These are phyloP conservation scores for Capronia coronata DNA, from an alignment of 2,329 filamentous ascomycete species.

Conservation along the genomic window DNA sequence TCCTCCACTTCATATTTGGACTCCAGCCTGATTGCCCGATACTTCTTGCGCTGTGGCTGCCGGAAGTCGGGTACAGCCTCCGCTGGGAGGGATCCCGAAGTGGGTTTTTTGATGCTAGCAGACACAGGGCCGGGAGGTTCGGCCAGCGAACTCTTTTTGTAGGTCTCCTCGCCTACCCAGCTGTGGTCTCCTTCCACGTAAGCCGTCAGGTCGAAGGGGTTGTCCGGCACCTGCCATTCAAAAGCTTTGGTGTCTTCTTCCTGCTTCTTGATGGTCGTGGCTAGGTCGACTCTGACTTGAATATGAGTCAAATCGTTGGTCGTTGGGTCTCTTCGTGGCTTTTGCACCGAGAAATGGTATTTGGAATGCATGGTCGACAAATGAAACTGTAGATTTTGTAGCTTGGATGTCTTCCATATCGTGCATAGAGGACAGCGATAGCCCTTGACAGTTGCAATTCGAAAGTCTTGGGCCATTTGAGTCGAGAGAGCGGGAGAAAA, in stretches of 20 bases:
- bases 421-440: slow-evolving; percentile 25
- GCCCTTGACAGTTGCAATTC: slow-evolving; percentile 16
- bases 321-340: slow-evolving; percentile 3
- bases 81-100: slow-evolving; percentile 11
- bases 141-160: background rate
- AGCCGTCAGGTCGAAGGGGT: slow-evolving; percentile 24
- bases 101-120: background rate
- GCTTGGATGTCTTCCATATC: slow-evolving; percentile 6
- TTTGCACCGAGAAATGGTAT: slow-evolving; percentile 21
- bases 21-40: slow-evolving; percentile 13
- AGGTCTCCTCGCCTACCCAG: slow-evolving; percentile 13
- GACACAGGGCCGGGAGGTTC: background rate
- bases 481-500: slow-evolving; percentile 1
- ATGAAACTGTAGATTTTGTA: slow-evolving; percentile 26
- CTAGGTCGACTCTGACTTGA: slow-evolving; percentile 18
- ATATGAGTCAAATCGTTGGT: slow-evolving; percentile 10
- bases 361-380: slow-evolving; percentile 22
- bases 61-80: slow-evolving; percentile 23
- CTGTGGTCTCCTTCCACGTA: slow-evolving; percentile 20
- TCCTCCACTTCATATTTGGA: slow-evolving; percentile 6
- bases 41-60: slow-evolving; percentile 17
- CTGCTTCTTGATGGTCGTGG: background rate
- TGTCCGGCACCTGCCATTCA: slow-evolving; percentile 18
- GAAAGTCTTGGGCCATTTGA: slow-evolving; percentile 7
- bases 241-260: slow-evolving; percentile 10